Conservation (phyloP, 2,329 filamentous ascomycete genomes). For the Lasiodiplodia sp. region DNA sequence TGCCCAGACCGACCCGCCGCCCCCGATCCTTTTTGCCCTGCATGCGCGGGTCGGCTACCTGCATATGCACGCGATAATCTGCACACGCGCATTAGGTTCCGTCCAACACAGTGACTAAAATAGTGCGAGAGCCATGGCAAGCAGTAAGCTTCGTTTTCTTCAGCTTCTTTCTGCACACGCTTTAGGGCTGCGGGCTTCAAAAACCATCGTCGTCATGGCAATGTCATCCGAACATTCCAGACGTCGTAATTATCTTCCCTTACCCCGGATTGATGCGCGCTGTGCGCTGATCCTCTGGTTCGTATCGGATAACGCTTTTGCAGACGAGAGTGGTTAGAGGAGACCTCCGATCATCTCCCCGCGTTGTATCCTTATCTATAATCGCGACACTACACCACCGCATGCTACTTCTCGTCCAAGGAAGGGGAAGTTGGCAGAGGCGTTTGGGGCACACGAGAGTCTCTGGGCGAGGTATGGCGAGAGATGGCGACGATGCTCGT, state of each 20-base stretch:
- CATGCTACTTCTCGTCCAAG: background rate
- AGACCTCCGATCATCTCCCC: background rate
- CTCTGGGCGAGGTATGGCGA: background rate
- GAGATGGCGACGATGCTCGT: background rate
- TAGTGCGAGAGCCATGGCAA: too few relatives aligned
- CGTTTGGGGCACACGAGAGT: background rate
- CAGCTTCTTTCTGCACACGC: background rate
- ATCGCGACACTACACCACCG: background rate
- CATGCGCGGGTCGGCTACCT: background rate
- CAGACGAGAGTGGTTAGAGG: background rate
- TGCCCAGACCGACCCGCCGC: background rate
- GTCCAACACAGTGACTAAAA: too few relatives aligned
- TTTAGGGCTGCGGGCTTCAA: background rate
- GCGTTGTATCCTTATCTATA: background rate
- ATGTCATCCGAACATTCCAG: background rate
- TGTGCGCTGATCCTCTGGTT: background rate
- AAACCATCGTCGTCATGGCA: background rate
- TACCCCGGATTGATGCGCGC: constrained; percentile 20
- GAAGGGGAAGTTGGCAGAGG: too few relatives aligned
- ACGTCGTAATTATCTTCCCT: background rate
- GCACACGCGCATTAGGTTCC: too few relatives aligned
- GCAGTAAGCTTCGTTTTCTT: background rate
- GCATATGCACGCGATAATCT: background rate
- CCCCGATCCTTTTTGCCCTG: background rate
- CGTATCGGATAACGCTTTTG: background rate